Conservation (phyloP, 2,329 filamentous ascomycete genomes). For the Cercospora brassicicola region DNA sequence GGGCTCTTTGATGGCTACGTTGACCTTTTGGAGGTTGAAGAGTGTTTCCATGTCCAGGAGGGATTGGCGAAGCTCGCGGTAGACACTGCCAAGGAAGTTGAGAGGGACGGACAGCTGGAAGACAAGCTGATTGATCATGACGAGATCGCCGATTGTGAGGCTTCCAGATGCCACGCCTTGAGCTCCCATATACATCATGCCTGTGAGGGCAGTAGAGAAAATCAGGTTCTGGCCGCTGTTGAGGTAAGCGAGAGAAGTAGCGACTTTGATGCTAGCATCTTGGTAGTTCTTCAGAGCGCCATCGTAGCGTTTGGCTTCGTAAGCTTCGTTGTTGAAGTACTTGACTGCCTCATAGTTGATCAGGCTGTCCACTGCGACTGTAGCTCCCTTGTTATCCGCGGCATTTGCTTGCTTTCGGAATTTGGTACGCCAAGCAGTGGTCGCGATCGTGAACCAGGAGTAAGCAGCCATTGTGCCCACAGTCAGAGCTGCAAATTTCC, state of each 20-base stretch:
- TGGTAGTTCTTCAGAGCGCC: conserved; percentile 83
- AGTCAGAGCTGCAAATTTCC: conserved; percentile 88
- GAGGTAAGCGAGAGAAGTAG: conserved; percentile 86
- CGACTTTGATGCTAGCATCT: conserved; percentile 92
- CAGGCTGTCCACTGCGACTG: conserved; percentile 90
- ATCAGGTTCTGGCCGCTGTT: conserved; percentile 97
- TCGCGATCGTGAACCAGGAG: conserved; percentile 93
- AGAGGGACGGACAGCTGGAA: conserved; percentile 96
- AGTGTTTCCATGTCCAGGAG: conserved; percentile 97
- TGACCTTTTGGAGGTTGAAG: conserved; percentile 96
- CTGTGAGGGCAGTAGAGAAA: conserved; percentile 88
- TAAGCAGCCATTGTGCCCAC: conserved; percentile 89
- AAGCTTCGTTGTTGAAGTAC: conserved; percentile 98
- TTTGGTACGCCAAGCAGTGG: conserved; percentile 94
- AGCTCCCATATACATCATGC: conserved; percentile 97
- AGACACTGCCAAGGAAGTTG: conserved; percentile 97
- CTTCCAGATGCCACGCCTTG: conserved; percentile 79
- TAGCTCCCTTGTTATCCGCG: conserved; percentile 92
- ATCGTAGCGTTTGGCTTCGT: conserved; percentile 88
- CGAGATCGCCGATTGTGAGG: conserved; percentile 89
- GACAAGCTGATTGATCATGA: conserved; percentile 98
- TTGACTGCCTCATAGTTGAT: conserved; percentile 99
- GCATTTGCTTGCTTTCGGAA: conserved; percentile 94
- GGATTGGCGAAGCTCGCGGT: conserved; percentile 90
- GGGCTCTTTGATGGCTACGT: conserved; percentile 78